Percentiles rank a stretch among this genome's conserved stretches.
These are phyloP conservation scores for Polygonum maritimum DNA, from an alignment of 148 eudicot genomes.

Conservation along the genomic window DNA sequence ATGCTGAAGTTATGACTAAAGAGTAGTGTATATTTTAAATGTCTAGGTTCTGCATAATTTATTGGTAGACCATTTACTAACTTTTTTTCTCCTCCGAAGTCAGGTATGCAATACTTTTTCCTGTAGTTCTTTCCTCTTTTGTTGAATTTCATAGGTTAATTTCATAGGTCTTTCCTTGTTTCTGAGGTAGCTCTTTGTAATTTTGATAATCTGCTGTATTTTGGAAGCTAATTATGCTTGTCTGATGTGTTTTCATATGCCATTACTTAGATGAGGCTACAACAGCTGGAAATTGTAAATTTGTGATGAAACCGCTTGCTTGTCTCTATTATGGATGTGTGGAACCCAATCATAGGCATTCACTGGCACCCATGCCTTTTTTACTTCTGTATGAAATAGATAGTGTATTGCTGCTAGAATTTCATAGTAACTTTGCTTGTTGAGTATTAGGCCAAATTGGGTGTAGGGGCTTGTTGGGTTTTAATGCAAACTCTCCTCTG, in stretches of 20 bases:
- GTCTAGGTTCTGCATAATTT: neutral
- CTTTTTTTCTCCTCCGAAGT: constrained; percentile 8
- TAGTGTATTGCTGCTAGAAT: neutral
- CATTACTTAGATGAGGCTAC: neutral
- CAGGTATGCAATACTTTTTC: constrained; percentile 8
- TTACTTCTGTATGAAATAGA: neutral
- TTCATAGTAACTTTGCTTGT: no score
- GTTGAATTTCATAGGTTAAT: neutral
- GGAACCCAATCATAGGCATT: neutral
- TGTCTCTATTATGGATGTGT: neutral
- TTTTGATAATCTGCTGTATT: neutral
- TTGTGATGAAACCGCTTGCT: neutral
- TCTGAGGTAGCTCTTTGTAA: neutral
- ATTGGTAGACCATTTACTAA: no score
- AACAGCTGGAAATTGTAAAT: neutral
- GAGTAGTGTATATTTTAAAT: neutral
- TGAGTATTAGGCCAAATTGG: neutral
- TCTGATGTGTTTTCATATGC: neutral
- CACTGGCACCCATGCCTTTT: neutral
- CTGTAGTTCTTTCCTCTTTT: neutral
- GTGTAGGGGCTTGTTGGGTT: neutral
- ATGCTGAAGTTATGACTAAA: neutral
- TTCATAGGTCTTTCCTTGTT: neutral
- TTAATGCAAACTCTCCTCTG: neutral
- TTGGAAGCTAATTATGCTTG: neutral